Conservation (phyloP, 2,329 filamentous ascomycete species). For the Claviceps fusiformis region DNA sequence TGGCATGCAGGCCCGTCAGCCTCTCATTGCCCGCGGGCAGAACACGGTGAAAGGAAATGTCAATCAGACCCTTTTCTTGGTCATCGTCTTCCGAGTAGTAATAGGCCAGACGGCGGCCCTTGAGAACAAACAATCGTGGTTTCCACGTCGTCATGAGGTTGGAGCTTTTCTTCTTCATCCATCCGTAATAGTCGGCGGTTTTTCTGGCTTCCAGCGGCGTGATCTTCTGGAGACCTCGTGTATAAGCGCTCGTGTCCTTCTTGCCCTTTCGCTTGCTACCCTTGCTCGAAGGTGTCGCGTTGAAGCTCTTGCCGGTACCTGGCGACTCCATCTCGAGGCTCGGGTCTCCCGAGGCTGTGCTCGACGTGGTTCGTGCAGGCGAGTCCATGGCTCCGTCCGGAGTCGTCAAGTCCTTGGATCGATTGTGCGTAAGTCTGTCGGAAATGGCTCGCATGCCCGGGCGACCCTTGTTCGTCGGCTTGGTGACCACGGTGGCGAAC, state of each 20-base stretch:
- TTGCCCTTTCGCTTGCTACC: conserved; percentile 60
- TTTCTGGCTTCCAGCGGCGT: conserved; percentile 70
- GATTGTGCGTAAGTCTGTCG: conserved; percentile 51
- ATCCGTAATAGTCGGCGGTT: conserved; percentile 84
- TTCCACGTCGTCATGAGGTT: conserved; percentile 98
- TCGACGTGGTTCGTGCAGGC: conserved; percentile 65
- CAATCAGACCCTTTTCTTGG: conserved; percentile 89
- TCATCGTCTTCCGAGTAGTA: conserved; percentile 91
- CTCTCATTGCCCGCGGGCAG: conserved; percentile 85
- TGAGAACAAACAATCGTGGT: conserved; percentile 85
- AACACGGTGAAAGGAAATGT: conserved; percentile 96
- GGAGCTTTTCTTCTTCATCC: conserved; percentile 99
- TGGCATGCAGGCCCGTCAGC: conserved; percentile 80
- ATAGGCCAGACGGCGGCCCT: conserved; percentile 81
- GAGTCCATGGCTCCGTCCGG: conserved; percentile 45
- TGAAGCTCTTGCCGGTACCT: conserved; percentile 45
- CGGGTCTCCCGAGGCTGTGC: conserved; percentile 46
- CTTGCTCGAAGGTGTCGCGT: conserved; percentile 33
- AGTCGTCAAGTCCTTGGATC: conserved; percentile 36
- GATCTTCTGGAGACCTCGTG: conserved; percentile 70
- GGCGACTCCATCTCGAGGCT: conserved; percentile 73
- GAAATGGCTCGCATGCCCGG: conserved; percentile 76
- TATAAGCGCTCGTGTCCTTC: conserved; percentile 91
- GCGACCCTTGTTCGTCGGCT: conserved; percentile 34
- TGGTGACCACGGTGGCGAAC: conserved; percentile 37